A percentile compares a stretch with the other conserved stretches of the same genome.
Evolutionary conservation across 2,329 filamentous ascomycete species (phyloP).

Genomic region (Penicillium sp.): DNA sequence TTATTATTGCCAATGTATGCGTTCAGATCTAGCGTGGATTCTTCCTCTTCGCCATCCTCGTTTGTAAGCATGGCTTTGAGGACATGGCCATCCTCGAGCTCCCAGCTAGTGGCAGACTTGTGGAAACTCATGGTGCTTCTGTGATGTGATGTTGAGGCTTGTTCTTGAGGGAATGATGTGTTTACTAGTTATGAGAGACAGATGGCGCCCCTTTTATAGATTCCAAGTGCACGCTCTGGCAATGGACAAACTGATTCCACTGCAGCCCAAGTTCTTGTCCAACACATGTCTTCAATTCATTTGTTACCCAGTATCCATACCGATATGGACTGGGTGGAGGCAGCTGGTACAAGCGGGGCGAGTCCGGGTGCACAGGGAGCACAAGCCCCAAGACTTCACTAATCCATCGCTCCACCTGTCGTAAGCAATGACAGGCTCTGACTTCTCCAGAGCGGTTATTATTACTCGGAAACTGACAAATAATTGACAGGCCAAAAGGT

Average conservation of each 20-base stretch:
- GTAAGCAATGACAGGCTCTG: neutral
- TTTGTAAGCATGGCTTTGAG: constrained; percentile 51
- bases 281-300: constrained; percentile 25
- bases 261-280: constrained; percentile 16
- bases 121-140: constrained; percentile 56
- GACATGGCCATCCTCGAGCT: constrained; percentile 56
- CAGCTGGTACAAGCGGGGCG: constrained; percentile 11
- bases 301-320: constrained; percentile 12
- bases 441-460: no score
- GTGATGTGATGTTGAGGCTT: neutral
- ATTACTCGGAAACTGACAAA: no score
- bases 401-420: neutral
- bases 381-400: neutral
- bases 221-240: neutral
- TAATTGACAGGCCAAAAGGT: no score
- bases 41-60: constrained; percentile 48
- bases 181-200: no score
- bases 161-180: neutral
- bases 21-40: constrained; percentile 57
- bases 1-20: constrained; percentile 56
- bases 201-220: constrained; percentile 17
- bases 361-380: neutral
- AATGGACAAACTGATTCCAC: neutral
- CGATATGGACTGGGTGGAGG: constrained; percentile 14
- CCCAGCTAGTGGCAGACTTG: constrained; percentile 50